Conservation (phyloP, 2,329 filamentous ascomycete genomes). For the Thielaviopsis cerberus region DNA sequence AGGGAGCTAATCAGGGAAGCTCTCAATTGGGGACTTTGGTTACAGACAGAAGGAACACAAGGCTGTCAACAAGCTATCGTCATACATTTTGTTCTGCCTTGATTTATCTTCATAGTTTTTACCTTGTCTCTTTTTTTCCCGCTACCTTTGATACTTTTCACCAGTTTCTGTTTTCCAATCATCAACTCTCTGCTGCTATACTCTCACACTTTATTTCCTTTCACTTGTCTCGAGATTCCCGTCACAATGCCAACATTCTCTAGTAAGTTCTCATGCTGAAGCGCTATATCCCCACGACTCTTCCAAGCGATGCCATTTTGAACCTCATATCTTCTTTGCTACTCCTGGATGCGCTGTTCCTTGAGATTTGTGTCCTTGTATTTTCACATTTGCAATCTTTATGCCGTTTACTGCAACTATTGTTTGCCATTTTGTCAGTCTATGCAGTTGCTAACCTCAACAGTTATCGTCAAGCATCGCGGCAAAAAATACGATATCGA, state of each 20-base stretch:
- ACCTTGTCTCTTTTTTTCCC: not conserved
- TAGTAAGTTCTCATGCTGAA: not conserved
- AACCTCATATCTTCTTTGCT: not conserved
- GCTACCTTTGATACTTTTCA: not conserved
- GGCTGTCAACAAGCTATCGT: conserved; percentile 8
- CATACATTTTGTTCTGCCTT: conserved; percentile 1
- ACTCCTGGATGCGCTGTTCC: no score
- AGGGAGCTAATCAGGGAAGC: not conserved
- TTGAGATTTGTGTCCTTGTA: no score
- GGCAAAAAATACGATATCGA: conserved; percentile 93
- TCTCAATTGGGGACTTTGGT: not conserved
- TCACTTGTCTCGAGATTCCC: not conserved
- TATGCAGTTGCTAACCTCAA: not conserved
- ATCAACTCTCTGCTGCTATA: not conserved
- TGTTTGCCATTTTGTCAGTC: not conserved
- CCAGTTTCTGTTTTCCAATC: not conserved
- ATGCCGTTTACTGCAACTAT: no score
- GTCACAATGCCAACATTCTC: not conserved
- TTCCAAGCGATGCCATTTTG: no score
- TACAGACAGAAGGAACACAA: not conserved
- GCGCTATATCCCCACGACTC: no score
- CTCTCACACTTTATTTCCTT: not conserved
- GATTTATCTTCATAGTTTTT: not conserved
- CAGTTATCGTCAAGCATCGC: conserved; percentile 84
- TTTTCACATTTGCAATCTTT: no score